These are phyloP conservation scores for Cyclotella atomus DNA, from an alignment of 108 stramenopile genomes.

Conservation along the genomic window DNA sequence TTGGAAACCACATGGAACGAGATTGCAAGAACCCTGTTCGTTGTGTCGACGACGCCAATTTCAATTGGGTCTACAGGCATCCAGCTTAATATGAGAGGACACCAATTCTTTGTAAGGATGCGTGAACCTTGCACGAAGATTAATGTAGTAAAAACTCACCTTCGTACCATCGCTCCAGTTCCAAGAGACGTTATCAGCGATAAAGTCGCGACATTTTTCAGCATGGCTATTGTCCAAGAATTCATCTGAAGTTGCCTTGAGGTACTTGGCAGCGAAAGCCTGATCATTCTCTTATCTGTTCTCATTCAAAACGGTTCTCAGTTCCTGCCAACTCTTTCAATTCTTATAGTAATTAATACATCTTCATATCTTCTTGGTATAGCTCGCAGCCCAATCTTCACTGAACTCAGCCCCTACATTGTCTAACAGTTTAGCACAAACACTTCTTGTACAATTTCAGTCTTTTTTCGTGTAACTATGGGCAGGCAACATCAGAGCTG, in stretches of 20 bases:
- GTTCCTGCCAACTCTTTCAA: no score
- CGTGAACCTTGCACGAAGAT: background rate
- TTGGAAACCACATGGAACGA: background rate
- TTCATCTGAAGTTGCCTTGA: background rate
- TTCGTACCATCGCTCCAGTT: slow-evolving; percentile 5
- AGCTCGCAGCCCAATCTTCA: no score
- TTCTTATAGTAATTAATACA: no score
- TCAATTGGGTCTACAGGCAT: background rate
- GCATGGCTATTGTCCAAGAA: slow-evolving; percentile 9
- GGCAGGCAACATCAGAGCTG: no score
- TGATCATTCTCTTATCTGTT: no score
- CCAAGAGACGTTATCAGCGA: slow-evolving; percentile 7
- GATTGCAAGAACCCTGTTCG: background rate
- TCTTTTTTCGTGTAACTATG: no score
- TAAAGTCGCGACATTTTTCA: background rate
- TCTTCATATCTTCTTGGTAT: no score
- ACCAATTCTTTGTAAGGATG: background rate
- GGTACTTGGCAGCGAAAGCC: slow-evolving; percentile 1
- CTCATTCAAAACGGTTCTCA: background rate
- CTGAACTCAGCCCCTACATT: no score
- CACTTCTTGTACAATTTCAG: no score
- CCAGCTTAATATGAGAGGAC: background rate
- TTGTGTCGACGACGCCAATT: background rate
- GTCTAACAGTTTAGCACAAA: no score
- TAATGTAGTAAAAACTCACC: background rate